These are phyloP conservation scores for Tolypocladium pustulatum DNA, from an alignment of 2,329 filamentous ascomycete genomes.

Conservation along the genomic window DNA sequence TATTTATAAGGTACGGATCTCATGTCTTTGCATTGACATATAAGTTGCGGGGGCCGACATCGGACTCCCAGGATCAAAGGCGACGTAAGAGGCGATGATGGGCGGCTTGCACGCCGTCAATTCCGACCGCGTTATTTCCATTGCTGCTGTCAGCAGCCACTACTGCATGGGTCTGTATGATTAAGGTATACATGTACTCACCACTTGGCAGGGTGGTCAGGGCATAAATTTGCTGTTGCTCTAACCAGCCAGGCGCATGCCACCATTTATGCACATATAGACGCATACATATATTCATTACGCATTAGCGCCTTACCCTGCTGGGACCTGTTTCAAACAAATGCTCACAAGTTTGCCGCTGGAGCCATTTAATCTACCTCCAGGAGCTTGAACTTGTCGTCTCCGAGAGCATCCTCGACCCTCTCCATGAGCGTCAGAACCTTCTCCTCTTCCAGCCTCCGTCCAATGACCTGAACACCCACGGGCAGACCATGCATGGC, in stretches of 20 bases:
- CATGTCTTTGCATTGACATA: neutral
- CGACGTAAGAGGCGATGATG: neutral
- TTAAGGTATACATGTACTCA: neutral
- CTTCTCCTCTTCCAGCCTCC: constrained; percentile 77
- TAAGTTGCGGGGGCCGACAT: neutral
- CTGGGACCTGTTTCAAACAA: neutral
- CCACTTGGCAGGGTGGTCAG: neutral
- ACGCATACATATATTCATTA: neutral
- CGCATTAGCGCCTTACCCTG: neutral
- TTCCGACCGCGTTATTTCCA: neutral
- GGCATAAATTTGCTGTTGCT: neutral
- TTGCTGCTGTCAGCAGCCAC: neutral
- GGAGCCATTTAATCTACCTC: constrained; percentile 31
- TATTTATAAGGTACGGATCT: neutral
- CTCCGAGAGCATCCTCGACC: constrained; percentile 62
- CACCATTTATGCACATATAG: neutral
- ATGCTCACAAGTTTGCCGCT: neutral
- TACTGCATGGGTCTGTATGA: neutral
- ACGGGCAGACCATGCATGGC: constrained; percentile 85
- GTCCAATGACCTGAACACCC: constrained; percentile 72
- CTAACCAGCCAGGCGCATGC: neutral
- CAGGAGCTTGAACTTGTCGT: constrained; percentile 41
- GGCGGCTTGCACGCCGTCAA: neutral
- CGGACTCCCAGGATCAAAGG: neutral
- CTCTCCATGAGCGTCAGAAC: constrained; percentile 71